Conservation (phyloP, 2,329 filamentous ascomycete species). For the Mycosphaerella sp. region DNA sequence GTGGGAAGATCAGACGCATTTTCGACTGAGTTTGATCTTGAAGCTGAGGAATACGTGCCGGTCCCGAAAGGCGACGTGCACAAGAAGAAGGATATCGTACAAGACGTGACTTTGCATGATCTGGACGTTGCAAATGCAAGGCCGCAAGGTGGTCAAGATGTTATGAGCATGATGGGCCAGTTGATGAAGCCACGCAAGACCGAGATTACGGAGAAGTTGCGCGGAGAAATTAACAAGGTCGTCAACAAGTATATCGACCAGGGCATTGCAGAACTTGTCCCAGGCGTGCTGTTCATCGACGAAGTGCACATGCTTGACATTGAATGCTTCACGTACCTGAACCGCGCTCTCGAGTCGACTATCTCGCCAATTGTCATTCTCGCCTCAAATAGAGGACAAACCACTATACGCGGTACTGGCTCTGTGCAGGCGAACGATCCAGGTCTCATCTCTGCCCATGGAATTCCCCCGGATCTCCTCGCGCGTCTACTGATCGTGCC, state of each 20-base stretch:
- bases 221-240: conserved; percentile 96
- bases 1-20: conserved; percentile 95
- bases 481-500: conserved; percentile 93
- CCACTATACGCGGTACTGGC: conserved; percentile 73
- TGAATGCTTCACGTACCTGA: conserved; percentile 98
- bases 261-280: conserved; percentile 95
- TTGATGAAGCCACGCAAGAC: conserved; percentile 99
- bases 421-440: conserved; percentile 50
- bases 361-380: conserved; percentile 97
- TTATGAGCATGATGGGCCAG: conserved; percentile 99
- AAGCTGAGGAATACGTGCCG: conserved; percentile 97
- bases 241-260: conserved; percentile 99
- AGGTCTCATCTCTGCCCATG: conserved; percentile 74
- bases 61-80: conserved; percentile 98
- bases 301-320: conserved; percentile 99
- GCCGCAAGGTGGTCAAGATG: conserved; percentile 95
- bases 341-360: conserved; percentile 89
- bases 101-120: conserved; percentile 96
- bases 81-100: conserved; percentile 99
- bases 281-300: conserved; percentile 96
- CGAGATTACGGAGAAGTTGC: conserved; percentile 96
- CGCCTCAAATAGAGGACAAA: conserved; percentile 92
- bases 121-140: conserved; percentile 91
- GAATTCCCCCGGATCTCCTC: conserved; percentile 88
- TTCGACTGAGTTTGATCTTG: conserved; percentile 95